phyloP scores from a whole-genome alignment of 495 filamentous ascomycete species.

The Penicillium coprophilum region DNA sequence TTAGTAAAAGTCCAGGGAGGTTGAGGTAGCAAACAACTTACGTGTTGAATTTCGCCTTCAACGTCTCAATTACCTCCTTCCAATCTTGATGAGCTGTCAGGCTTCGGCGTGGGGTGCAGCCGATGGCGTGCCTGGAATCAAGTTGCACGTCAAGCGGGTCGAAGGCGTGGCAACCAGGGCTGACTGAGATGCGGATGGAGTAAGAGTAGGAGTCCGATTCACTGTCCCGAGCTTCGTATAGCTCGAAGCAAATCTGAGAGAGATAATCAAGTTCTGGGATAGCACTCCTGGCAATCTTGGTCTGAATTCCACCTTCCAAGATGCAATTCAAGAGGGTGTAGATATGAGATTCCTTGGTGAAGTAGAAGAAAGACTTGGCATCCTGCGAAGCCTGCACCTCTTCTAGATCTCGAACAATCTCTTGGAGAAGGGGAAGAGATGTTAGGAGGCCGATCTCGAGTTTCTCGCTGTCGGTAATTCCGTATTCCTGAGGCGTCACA shows the following conservation, averaged over 20 bases:
- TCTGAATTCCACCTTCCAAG: conserved; percentile 90
- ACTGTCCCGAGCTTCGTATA: conserved; percentile 89
- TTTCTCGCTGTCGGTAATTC: conserved; percentile 91
- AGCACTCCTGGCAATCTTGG: conserved; percentile 83
- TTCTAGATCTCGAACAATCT: conserved; percentile 96
- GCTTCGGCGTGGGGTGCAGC: conserved; percentile 82
- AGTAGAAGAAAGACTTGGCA: conserved; percentile 96
- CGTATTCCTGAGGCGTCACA: conserved; percentile 97
- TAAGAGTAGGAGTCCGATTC: conserved; percentile 76
- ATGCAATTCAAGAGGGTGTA: conserved; percentile 98
- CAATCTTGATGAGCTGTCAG: conserved; percentile 91
- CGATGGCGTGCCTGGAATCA: conserved; percentile 92
- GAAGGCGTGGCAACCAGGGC: conserved; percentile 91
- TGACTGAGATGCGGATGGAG: conserved; percentile 92
- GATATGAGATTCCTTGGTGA: conserved; percentile 98
- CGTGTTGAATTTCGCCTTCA: conserved; percentile 93
- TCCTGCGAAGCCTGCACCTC: conserved; percentile 91
- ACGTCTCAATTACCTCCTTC: conserved; percentile 91
- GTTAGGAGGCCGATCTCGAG: conserved; percentile 95
- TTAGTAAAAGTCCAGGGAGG: conserved; percentile 1
- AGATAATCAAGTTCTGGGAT: conserved; percentile 98
- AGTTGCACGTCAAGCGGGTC: conserved; percentile 95
- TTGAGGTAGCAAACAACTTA: conserved; percentile 45
- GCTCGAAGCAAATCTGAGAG: conserved; percentile 95
- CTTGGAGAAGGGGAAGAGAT: conserved; percentile 85